Evolutionary conservation across 768 basidiomycete species (phyloP), one percentile per base, ranked within the genome.

Genomic region (Lactifluus subvellereus): DNA sequence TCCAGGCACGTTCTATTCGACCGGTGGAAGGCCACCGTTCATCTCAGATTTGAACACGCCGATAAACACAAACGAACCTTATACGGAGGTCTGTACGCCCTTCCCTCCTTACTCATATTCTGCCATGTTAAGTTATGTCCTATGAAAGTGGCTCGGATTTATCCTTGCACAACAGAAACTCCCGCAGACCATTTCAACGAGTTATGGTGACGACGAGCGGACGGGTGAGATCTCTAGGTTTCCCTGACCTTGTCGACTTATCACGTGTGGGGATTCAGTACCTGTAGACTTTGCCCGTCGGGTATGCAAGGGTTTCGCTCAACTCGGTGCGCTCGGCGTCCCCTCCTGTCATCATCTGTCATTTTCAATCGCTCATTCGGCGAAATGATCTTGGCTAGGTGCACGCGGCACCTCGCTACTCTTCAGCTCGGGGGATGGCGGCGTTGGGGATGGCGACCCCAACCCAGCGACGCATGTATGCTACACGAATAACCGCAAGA

Each of bases 141-240:
- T 49, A 85, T 40, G 38, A 11, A 11, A 40, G 77, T 89, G 88
- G 88, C 74, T 89, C n/a, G 79, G 86, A 48, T 84, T 80, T 59
- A 70, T 88, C 18, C 74, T 82, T 0, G 69, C 68, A 18, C 79
- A 82, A 27, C 54, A 74, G 7, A 71, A 76, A 37, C 72, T 79
- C 3, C 85, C 87, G 10, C 78, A 82, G 65, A 76, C 82, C 6
- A 87, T 90, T 45, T 87, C 86, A 0, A 89, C 85, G 0, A 87
- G 85, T 65, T 90, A 89, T 69, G 87, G 81, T 3, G 88, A 90
- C 54, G 79, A 82, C 62, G 89, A 90, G 61, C 86, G 87, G 69
- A 84, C 86, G 32, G 81, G 85, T 84, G 62, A 20, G 68, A 14
- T 30, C 82, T 7, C 51, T n/a, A 2, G 77, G 81, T 54, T 76